Evolutionary conservation across 2,329 filamentous ascomycete genomes (phyloP).

Genomic region (Stylonectria norvegica): DNA sequence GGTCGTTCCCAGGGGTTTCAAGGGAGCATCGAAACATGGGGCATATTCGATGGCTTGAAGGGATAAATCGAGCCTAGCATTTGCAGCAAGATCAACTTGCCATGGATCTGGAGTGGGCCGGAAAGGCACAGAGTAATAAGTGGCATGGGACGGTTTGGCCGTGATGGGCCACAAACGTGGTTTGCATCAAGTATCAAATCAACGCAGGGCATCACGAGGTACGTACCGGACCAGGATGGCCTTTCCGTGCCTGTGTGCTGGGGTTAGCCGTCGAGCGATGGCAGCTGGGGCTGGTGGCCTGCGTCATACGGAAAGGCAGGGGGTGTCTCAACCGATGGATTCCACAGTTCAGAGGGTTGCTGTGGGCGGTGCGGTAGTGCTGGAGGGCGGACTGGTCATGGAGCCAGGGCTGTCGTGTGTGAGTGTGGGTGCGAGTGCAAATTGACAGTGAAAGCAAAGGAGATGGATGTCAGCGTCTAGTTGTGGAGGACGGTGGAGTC

Average conservation of each 20-base stretch:
- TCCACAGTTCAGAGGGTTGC: slow-evolving; percentile 22
- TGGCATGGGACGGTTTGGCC: slow-evolving; percentile 26
- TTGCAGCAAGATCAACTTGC: slow-evolving; percentile 34
- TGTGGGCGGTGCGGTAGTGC: slow-evolving; percentile 24
- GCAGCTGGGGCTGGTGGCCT: slow-evolving; percentile 26
- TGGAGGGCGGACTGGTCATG: slow-evolving; percentile 12
- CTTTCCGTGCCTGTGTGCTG: slow-evolving; percentile 21
- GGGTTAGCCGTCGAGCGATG: slow-evolving; percentile 25
- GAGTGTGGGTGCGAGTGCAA: slow-evolving; percentile 10
- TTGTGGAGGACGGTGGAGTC: slow-evolving; percentile 10
- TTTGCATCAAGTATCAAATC: slow-evolving; percentile 32
- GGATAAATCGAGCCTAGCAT: slow-evolving; percentile 36
- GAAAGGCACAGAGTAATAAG: slow-evolving; percentile 28
- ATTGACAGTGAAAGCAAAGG: slow-evolving; percentile 10
- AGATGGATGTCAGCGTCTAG: slow-evolving; percentile 5
- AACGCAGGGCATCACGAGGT: slow-evolving; percentile 13
- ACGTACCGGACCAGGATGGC: slow-evolving; percentile 19
- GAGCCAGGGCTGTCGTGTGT: neutral
- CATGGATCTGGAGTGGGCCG: slow-evolving; percentile 39
- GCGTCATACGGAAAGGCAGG: slow-evolving; percentile 33
- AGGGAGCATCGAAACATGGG: slow-evolving; percentile 34
- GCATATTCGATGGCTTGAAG: slow-evolving; percentile 34
- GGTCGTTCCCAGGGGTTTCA: slow-evolving; percentile 22
- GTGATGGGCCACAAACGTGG: slow-evolving; percentile 32
- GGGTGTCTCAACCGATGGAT: slow-evolving; percentile 35